A percentile compares a stretch with the other conserved stretches of the same genome.
These are phyloP conservation scores for Cystobasidium slooffiae DNA, from an alignment of 1,284 basidiomycete species.

Conservation along the genomic window DNA sequence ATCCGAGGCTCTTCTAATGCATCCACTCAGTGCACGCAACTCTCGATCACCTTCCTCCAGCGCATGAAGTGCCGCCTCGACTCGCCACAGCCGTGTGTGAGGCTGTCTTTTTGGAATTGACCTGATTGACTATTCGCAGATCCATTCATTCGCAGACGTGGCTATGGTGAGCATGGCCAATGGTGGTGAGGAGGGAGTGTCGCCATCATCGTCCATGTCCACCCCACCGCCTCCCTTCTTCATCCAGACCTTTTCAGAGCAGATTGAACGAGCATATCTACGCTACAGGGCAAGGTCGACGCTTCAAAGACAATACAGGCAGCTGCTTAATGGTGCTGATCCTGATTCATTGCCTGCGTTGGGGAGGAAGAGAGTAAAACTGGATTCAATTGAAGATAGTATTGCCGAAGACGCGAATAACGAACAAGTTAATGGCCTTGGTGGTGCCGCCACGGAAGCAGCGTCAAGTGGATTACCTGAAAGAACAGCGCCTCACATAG, in stretches of 20 bases:
- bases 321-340: conserved; percentile 36
- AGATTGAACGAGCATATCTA: conserved; percentile 34
- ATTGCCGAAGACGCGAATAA: no score
- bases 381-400: background rate
- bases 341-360: conserved; percentile 24
- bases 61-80: no score
- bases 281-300: conserved; percentile 25
- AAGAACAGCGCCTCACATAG: conserved; percentile 20
- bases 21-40: no score
- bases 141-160: no score
- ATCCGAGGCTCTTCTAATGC: no score
- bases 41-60: no score
- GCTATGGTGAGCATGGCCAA: background rate
- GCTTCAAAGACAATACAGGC: conserved; percentile 30
- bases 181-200: background rate
- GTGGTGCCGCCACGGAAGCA: background rate
- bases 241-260: conserved; percentile 29
- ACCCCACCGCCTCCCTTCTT: conserved; percentile 20
- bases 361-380: conserved; percentile 15
- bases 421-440: background rate
- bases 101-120: no score
- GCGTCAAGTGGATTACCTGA: conserved; percentile 4
- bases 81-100: no score
- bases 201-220: background rate
- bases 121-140: no score